Percentiles rank a stretch among this genome's conserved stretches.
phyloP scores from a whole-genome alignment of 83 land plant genomes.

The Diphasiastrum complanatum region DNA sequence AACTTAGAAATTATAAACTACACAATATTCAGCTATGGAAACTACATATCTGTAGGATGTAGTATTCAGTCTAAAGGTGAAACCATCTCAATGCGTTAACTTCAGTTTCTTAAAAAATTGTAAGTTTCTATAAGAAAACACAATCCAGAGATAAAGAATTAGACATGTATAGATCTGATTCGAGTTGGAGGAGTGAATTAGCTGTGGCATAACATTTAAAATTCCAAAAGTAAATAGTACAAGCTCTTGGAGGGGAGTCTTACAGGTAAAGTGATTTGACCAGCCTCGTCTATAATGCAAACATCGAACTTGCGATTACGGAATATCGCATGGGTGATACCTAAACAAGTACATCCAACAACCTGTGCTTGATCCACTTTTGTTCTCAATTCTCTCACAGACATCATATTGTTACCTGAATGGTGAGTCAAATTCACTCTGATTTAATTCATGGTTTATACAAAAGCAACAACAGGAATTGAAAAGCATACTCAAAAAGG shows the following conservation, averaged over 20 bases:
- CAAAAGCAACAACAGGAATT: background rate
- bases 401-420: conserved; percentile 36
- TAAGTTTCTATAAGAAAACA: too few relatives aligned
- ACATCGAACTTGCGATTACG: conserved; percentile 65
- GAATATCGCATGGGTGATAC: conserved; percentile 65
- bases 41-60: too few relatives aligned
- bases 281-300: conserved; percentile 93
- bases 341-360: conserved; percentile 78
- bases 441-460: background rate
- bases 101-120: too few relatives aligned
- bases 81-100: too few relatives aligned
- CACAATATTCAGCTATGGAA: too few relatives aligned
- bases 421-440: background rate
- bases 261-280: conserved; percentile 85
- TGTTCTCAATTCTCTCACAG: conserved; percentile 47
- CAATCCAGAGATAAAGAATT: too few relatives aligned
- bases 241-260: conserved; percentile 13
- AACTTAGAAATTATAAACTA: too few relatives aligned
- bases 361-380: conserved; percentile 49
- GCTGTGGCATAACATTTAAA: background rate
- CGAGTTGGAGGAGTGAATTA: background rate
- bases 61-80: too few relatives aligned
- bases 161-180: too few relatives aligned
- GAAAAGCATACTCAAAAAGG: background rate
- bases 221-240: too few relatives aligned